These are phyloP conservation scores for Phytophthora boehmeriae DNA, from an alignment of 352 stramenopile species.

Conservation along the genomic window DNA sequence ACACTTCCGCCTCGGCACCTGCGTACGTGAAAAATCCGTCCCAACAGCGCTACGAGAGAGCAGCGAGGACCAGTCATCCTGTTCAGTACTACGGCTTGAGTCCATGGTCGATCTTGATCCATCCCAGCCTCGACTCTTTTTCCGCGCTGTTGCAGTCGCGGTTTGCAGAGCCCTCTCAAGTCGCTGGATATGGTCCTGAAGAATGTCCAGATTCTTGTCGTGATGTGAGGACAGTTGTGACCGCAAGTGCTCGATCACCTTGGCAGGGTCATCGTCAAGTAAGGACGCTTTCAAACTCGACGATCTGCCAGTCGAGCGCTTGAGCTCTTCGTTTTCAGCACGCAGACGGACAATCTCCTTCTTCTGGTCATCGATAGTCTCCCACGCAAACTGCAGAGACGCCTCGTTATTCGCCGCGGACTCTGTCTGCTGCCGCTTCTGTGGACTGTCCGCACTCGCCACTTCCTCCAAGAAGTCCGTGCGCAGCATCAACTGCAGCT, in stretches of 20 bases:
- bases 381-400: slow-evolving; percentile 77
- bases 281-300: slow-evolving; percentile 14
- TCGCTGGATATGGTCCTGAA: slow-evolving; percentile 64
- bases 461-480: slow-evolving; percentile 63
- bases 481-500: slow-evolving; percentile 56
- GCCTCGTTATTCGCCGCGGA: slow-evolving; percentile 53
- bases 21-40: slow-evolving; percentile 44
- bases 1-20: slow-evolving; percentile 34
- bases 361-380: slow-evolving; percentile 79
- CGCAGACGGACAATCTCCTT: slow-evolving; percentile 68
- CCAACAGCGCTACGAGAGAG: slow-evolving; percentile 29
- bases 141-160: slow-evolving; percentile 13
- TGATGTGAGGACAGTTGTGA: slow-evolving; percentile 62
- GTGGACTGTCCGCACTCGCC: slow-evolving; percentile 25
- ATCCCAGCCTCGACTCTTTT: slow-evolving; percentile 23
- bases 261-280: slow-evolving; percentile 41
- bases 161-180: slow-evolving; percentile 48
- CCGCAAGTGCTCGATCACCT: slow-evolving; percentile 55
- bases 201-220: slow-evolving; percentile 51
- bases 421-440: slow-evolving; percentile 32
- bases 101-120: slow-evolving; percentile 45
- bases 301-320: slow-evolving; percentile 10
- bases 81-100: slow-evolving; percentile 42
- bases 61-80: slow-evolving; percentile 31
- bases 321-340: slow-evolving; percentile 54